phyloP scores from a whole-genome alignment of 305 asterid genomes.

The Rubia tinctorum region DNA sequence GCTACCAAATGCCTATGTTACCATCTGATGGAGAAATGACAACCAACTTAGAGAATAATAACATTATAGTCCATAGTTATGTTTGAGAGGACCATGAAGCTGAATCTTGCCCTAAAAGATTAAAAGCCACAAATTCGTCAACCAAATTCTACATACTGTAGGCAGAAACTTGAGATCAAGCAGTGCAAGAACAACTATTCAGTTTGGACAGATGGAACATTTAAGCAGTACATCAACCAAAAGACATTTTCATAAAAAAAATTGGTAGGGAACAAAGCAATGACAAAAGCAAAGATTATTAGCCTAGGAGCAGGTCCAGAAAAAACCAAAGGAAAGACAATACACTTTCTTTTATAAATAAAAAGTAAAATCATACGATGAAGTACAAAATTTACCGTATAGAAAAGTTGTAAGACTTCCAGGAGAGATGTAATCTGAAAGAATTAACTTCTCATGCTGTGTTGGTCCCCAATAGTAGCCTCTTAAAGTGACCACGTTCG shows the following conservation, averaged over 20 bases:
- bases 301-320: not conserved
- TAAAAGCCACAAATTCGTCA: not conserved
- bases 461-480: conserved; percentile 99
- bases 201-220: not conserved
- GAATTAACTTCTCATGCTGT: conserved; percentile 96
- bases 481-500: conserved; percentile 94
- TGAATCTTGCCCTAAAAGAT: not conserved
- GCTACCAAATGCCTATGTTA: not conserved
- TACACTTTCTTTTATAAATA: too few relatives aligned
- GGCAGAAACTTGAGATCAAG: not conserved
- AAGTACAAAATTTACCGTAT: conserved; percentile 52
- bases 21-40: not conserved
- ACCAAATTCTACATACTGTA: not conserved
- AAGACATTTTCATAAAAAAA: not conserved
- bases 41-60: not conserved
- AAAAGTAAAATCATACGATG: not conserved
- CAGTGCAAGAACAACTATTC: not conserved
- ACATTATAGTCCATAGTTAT: not conserved
- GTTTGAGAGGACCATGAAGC: not conserved
- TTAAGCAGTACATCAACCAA: not conserved
- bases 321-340: not conserved
- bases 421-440: conserved; percentile 91
- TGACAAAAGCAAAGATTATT: not conserved
- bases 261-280: not conserved
- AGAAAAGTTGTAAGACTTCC: conserved; percentile 92